phyloP scores from a whole-genome alignment of 2,329 filamentous ascomycete genomes.

The Xylariaceae sp. region DNA sequence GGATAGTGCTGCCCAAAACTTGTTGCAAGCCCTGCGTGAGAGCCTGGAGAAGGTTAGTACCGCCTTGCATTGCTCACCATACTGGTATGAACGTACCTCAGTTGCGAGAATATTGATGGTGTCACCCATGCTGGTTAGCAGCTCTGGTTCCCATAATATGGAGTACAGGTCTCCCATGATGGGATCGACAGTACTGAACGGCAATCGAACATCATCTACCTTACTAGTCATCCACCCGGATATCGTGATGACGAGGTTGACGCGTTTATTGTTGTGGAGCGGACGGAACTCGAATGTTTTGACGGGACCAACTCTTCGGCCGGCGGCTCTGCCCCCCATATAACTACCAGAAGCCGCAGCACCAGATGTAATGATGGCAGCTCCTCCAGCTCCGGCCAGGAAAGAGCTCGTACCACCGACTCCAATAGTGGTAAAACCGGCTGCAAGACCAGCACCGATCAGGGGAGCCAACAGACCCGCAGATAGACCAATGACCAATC shows the following conservation, averaged over 20 bases:
- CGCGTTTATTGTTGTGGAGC: conserved; percentile 94
- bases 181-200: conserved; percentile 93
- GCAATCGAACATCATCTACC: conserved; percentile 90
- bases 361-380: conserved; percentile 87
- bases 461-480: conserved; percentile 88
- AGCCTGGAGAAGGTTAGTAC: conserved; percentile 52
- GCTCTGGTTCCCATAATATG: conserved; percentile 94
- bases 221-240: conserved; percentile 99
- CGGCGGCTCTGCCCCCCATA: conserved; percentile 81
- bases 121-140: conserved; percentile 95
- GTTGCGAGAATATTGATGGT: conserved; percentile 98
- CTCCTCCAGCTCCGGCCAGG: conserved; percentile 84
- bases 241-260: conserved; percentile 92
- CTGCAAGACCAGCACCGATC: conserved; percentile 89
- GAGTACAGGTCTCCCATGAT: conserved; percentile 99
- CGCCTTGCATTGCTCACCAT: background rate
- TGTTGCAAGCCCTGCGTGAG: conserved; percentile 95
- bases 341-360: conserved; percentile 82
- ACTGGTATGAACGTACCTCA: conserved; percentile 58
- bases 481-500: conserved; percentile 90
- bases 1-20: conserved; percentile 83
- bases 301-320: conserved; percentile 83
- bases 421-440: conserved; percentile 92
- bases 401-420: conserved; percentile 86
- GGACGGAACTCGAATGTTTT: conserved; percentile 96